Evolutionary conservation across 768 basidiomycete genomes (phyloP), one percentile per base, ranked within the genome.

Genomic region (Astraeus odoratus): DNA sequence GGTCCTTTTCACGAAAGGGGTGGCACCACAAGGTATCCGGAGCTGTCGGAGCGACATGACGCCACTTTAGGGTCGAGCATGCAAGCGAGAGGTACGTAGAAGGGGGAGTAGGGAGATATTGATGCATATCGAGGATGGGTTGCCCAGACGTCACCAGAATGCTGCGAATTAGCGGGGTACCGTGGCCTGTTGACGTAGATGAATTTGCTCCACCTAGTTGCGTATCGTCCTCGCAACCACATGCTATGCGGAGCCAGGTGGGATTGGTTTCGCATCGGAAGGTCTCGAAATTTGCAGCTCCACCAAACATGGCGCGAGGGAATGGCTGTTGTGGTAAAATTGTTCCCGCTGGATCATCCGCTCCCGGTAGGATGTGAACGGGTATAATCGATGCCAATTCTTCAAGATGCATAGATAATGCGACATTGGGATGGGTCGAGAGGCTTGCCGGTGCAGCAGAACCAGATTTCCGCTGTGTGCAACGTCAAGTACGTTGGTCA

Each of bases 1-100:
- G 96, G 59, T 99, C 96, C 15, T 71, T 68, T 23, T 78, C 72
- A 40, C 86, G 78, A 68, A 86, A 98, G 15, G 96, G 96, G 62
- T 97, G 94, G 56, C 96, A 97, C 93, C 93, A 97, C 3, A 99
- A 74, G 1, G 96, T 99, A 65, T 99, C 96, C 22, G 96, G 96
- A 20, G 95, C 95, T 7, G 96, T 98, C 3, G 96, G 96, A n/a
- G 96, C 93, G 62, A 96, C 80, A 67, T 98, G 95, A 47, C 93
- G 72, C 96, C 95, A 99, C 54, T 74, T 78, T 26, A 99, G 71
- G 9, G 92, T 94, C 33, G 83, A 72, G 56, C 81, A 76, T 8
- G 89, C 76, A 48, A 97, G 73, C 3, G 77, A 76, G 26, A 95
- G 60, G 31, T 84, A 75, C n/a, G 85, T 84, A 46, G 77, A 72